A percentile compares a stretch with the other conserved stretches of the same genome.
Conservation (phyloP, 2,329 filamentous ascomycete species). For the Emergomyces pasteurianus region DNA sequence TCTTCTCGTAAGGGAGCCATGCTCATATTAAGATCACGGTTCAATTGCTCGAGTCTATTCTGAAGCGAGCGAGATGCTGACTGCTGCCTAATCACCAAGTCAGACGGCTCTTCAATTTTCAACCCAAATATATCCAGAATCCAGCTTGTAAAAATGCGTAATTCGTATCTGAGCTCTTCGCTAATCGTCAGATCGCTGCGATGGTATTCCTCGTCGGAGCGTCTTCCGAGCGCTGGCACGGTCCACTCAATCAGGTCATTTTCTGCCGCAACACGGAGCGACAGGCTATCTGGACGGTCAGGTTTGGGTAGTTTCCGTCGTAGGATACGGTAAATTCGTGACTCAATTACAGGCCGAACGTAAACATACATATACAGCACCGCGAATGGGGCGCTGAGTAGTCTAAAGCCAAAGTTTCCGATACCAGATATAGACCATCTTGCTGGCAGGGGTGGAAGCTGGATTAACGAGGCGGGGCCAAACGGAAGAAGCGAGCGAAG, state of each 20-base stretch:
- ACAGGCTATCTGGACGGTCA: constrained; percentile 28
- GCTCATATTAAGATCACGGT: background rate
- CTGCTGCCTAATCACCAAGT: constrained; percentile 10
- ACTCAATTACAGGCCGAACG: constrained; percentile 27
- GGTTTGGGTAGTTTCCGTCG: constrained; percentile 32
- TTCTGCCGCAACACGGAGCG: constrained; percentile 30
- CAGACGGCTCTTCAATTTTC: constrained; percentile 10
- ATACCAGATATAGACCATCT: constrained; percentile 19
- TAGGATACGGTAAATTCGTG: constrained; percentile 29
- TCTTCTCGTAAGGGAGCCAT: background rate
- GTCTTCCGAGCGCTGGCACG: constrained; percentile 27
- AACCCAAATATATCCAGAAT: constrained; percentile 19
- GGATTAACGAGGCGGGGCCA: constrained; percentile 22
- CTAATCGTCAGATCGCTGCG: constrained; percentile 25
- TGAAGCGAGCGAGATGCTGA: constrained; percentile 21
- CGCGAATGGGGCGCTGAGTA: constrained; percentile 26
- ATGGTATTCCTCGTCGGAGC: constrained; percentile 28
- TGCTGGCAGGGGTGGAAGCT: constrained; percentile 19
- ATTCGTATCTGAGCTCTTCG: constrained; percentile 28
- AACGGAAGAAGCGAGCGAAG: constrained; percentile 27
- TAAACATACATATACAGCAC: constrained; percentile 26
- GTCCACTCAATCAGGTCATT: constrained; percentile 35
- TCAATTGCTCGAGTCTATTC: constrained; percentile 19
- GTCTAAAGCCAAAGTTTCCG: constrained; percentile 14
- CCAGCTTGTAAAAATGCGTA: constrained; percentile 21